Conservation (phyloP, 495 filamentous ascomycete genomes). For the Filosporella fistucella region DNA sequence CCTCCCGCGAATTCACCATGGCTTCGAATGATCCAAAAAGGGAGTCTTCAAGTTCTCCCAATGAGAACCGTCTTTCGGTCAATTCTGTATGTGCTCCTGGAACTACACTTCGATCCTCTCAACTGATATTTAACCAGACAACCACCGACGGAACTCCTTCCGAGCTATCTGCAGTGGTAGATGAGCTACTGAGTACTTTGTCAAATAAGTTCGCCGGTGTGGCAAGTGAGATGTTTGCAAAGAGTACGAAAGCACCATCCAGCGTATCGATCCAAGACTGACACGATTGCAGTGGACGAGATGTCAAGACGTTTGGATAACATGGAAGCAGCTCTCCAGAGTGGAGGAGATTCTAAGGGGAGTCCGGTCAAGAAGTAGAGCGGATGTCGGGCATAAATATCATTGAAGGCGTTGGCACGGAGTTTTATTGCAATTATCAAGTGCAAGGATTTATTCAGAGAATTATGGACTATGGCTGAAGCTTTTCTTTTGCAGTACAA, state of each 20-base stretch:
- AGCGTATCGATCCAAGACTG: not conserved
- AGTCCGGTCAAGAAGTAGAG: conserved; percentile 24
- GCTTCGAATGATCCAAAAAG: conserved; percentile 5
- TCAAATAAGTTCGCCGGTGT: conserved; percentile 79
- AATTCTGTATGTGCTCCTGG: conserved; percentile 16
- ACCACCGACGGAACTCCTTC: conserved; percentile 28
- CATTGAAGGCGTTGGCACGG: no score
- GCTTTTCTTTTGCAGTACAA: no score
- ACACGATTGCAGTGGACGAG: conserved; percentile 69
- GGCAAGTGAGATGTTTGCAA: conserved; percentile 79
- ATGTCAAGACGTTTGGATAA: conserved; percentile 88
- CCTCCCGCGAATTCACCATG: no score
- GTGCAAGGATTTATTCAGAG: no score
- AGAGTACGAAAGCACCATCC: conserved; percentile 51
- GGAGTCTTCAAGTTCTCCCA: conserved; percentile 8
- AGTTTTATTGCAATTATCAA: no score
- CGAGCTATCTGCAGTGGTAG: conserved; percentile 72
- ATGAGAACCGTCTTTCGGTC: conserved; percentile 7
- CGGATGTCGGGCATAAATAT: conserved; percentile 5
- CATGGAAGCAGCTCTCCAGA: conserved; percentile 68
- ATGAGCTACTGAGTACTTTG: conserved; percentile 79
- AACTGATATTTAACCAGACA: conserved; percentile 18
- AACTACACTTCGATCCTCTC: not conserved
- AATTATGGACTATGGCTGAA: no score
- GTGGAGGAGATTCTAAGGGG: conserved; percentile 23